Evolutionary conservation across 225 moss, liverwort and hornwort genomes (phyloP), one percentile per base, ranked within the genome.

Genomic region (Lunularia cruciata): DNA sequence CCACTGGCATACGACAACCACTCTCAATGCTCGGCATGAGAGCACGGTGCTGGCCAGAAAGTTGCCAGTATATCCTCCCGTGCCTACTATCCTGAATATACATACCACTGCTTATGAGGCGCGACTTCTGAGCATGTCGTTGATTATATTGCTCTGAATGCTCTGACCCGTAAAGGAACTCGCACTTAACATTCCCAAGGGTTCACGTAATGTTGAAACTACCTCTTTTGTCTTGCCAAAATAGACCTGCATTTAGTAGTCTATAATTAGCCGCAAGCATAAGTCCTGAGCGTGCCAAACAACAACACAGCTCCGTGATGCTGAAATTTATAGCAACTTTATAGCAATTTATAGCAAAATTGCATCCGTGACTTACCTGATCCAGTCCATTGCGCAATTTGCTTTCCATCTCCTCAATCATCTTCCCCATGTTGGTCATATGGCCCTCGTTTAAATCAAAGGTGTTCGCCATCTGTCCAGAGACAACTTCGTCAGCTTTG

Each of bases 161-260:
- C 83, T 84, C 63, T 86, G 86, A 48, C 83, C 90, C 6, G 76
- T 68, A 18, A 72, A 76, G 57, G 90, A 89, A 49, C 81, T 70
- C 49, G 88, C 75, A 63, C 61, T 86, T 78, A 94, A 68, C 46
- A 81, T 78, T 53, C 87, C 93, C 77, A 90, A 69, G 28, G 90
- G 86, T 63, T 90, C 89, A 65, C 90, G 77, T 80, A 95, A 69
- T 54, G 89, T 89, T 58, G 85, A 87, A 43, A 95, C 84, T 20
- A 95, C 89, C 79, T 95, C 94, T 73, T 92, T 88, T 38, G 89
- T 92, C 84, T 95, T 95, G 53, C 89, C 95, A 83, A 95, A 92
- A 58, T 92, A 95, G 39, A 95, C 93, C 93, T 94, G 87, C 77
- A 86, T 2, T 0, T 5, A 31, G 45, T 25, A 46, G 3, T 7